Base-by-base conservation (phyloP, 306 rosid genomes). In the Herpetospermum pedunculosum region DNA sequence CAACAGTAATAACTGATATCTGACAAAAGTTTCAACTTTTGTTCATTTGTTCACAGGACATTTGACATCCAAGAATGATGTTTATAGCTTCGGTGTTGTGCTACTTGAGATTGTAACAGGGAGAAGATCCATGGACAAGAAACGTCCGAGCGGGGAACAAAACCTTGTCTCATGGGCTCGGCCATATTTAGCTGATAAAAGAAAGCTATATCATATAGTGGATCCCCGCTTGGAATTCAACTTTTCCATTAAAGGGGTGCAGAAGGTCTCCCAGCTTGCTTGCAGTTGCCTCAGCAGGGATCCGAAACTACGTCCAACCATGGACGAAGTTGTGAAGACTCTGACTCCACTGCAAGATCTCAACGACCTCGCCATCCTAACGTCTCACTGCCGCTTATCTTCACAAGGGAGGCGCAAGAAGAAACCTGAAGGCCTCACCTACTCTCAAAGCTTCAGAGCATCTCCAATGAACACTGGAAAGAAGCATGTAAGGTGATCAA, bases 101-200 rank as follows among this genome's bases (percentile, higher is more conserved):
- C 77, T 93, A 58, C 94, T 93, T 50, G 94, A 93, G 89, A 91
- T 93, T 71, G 80, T 91, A 75, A 93, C 98, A 46, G 97, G 98
- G 76, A 82, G 97, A 81, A 86, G 98, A 86, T 93, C 98, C 25
- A 91, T 89, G 97, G 97, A 93, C 87, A 93, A 91, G 84, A 93
- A 89, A 81, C 92, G 98, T 18, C 94, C 98, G 0, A 89, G 96
- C 11, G 92, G 97, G 52, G 94, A 93, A 63, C 97, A 93, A 74
- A 93, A 91, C 84, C 94, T 93, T 8, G 98, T 89, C 70, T 75
- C 96, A 62, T 91, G 98, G 98, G 98, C 98, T 14, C 80, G 90
- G 77, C 92, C 94, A 46, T 87, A 84, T 73, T 81, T 93, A 83
- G 93, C 92, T 37, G 98, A 93, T 81, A 93, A 93, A 85, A 77